Percentiles rank a stretch among this genome's conserved stretches.
phyloP scores from a whole-genome alignment of 2,329 filamentous ascomycete species.

The Cyclaneusma minus region DNA sequence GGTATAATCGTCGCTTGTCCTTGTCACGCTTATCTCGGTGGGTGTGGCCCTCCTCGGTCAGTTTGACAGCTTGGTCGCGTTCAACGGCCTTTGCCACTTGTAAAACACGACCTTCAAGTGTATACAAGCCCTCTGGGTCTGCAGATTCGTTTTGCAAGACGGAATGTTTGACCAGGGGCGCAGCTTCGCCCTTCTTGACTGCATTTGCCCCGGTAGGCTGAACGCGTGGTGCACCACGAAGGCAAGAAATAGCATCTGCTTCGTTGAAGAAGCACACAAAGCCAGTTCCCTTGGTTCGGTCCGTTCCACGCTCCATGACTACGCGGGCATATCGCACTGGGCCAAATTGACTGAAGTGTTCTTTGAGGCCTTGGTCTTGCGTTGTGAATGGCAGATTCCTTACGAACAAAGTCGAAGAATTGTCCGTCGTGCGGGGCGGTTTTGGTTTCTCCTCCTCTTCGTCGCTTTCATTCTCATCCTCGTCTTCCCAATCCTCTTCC shows the following conservation, averaged over 20 bases:
- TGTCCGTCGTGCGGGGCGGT: conserved; percentile 34
- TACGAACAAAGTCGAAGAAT: conserved; percentile 72
- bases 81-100: conserved; percentile 75
- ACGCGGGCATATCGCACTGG: conserved; percentile 80
- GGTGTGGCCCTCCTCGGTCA: conserved; percentile 53
- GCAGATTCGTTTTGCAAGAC: conserved; percentile 74
- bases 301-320: conserved; percentile 73
- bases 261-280: conserved; percentile 84
- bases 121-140: conserved; percentile 75
- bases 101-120: conserved; percentile 75
- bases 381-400: conserved; percentile 87
- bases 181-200: conserved; percentile 15
- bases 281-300: conserved; percentile 77
- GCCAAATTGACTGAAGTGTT: conserved; percentile 81
- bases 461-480: conserved; percentile 24
- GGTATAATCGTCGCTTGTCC: conserved; percentile 80
- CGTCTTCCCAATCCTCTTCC: conserved; percentile 22
- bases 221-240: conserved; percentile 56
- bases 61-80: conserved; percentile 60
- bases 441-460: conserved; percentile 20
- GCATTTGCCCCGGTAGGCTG: conserved; percentile 23
- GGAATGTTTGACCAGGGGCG: conserved; percentile 51
- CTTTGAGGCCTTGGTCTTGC: conserved; percentile 66
- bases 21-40: conserved; percentile 53
- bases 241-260: conserved; percentile 61